Base-by-base conservation (phyloP, 2,329 filamentous ascomycete genomes). In the Monosporascus ibericus region DNA sequence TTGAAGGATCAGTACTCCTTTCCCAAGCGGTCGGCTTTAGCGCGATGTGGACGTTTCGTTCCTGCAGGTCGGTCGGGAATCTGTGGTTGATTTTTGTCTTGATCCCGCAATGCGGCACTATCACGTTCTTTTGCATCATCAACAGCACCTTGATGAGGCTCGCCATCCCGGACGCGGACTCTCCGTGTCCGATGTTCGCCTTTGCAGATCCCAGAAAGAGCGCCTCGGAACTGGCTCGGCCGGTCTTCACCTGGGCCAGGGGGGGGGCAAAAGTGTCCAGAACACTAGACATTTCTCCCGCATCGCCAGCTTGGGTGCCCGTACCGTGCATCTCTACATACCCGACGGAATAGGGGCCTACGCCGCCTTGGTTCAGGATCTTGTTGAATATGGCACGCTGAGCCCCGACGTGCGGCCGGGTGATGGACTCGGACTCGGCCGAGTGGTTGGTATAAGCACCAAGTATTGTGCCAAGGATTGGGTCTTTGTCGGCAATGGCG, bases 321-420 rank as follows among this genome's bases (percentile, higher is more conserved):
- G 85, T 88, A 6, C 85, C 85, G 62, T 88, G 84, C 76, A 87
- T 82, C 63, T 88, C 85, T 6, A 86, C 79, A 59, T 84, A 86
- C 60, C 75, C 76, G 51, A 88, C 75, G 44, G 84, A 59, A 59
- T 58, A 63, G 7, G 49, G 69, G 60, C 86, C 78, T 30, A 87
- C 70, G 40, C 78, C 78, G 39, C 82, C 78, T 39, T 82, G 75
- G 42, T 77, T 77, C 30, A 82, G 73, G 38, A 84, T 75, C 50
- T 75, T 77, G 57, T 74, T 77, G 66, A 80, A 88, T 4, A 88
- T 70, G 54, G 75, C 75, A 37, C 80, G 74, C 59, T 90, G 87
- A 0, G 81, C 78, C 30, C 76, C 80, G 3, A 75, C 80, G 57
- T 87, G 84, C 0, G 87, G 87, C 37, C 83, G 81, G 0, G 87